Evolutionary conservation across 495 filamentous ascomycete species (phyloP), one percentile per base, ranked within the genome.

Genomic region (Margaritispora aquatica): DNA sequence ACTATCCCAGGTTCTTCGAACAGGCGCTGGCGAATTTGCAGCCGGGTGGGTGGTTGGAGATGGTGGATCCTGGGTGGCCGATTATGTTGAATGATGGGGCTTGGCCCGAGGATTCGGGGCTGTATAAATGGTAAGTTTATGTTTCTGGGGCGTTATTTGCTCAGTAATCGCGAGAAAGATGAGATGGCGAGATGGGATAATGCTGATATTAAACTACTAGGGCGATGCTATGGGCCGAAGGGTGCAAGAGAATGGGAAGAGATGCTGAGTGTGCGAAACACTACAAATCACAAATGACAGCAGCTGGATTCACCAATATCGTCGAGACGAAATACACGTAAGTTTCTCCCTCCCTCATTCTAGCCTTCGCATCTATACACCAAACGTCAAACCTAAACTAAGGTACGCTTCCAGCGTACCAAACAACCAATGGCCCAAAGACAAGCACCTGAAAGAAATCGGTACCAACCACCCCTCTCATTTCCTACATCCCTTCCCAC

Each of bases 11-110:
- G 23, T 61, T 54, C 55, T 58, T 65, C 29, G 29, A 27, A 10
- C 49, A 58, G 13, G 54, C 52, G 11, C 59, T 58, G 38, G 52
- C 26, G 1, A 11, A 54, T 56, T 64, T 76, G 13, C 70, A 70
- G 36, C 79, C 78, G 17, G 78, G 77, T 29, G 81, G 69, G 51
- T 82, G 72, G 72, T 66, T 82, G 38, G 81, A 84, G 51, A 73
- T 75, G 36, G 69, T 73, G 15, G 73, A 80, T 55, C 69, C 74
- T 52, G 66, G 63, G 3, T 65, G 72, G 31, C 56, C 49, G 1
- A 20, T 24, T 23, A 31, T 49, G 20, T 23, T 20, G 23, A 29
- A 58, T 24, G 60, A 62, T 34, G 26, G 47, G 20, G 34, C 50
- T 21, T 17, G 51, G n/a, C 27, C 46, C n/a, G 2, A 41, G 19